Base-by-base conservation (phyloP, 2,329 filamentous ascomycete species). In the Aspergillus persii region DNA sequence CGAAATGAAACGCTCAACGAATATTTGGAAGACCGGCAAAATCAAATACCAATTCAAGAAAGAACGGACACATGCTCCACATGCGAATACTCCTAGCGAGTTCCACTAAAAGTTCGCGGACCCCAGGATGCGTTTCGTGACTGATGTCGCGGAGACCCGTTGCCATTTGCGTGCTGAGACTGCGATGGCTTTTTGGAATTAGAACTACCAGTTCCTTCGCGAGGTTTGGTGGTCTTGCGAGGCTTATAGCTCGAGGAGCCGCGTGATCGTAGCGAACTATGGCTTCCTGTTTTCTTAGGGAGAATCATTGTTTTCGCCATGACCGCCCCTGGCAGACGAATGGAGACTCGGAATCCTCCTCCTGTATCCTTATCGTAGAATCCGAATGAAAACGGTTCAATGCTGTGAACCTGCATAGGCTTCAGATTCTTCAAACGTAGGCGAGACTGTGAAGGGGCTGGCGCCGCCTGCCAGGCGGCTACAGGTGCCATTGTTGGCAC, bases 401-500 rank as follows among this genome's bases (percentile, higher is more conserved):
- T 69, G 61, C 74, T 83, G 12, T 79, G 80, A 7, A 81, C 71
- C 48, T 84, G 83, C 11, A 87, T 75, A 1, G 83, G 79, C 68
- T 86, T 87, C 39, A 79, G 77, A 53, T 82, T 81, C 46, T 82
- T 77, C 11, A 79, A 71, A 6, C 75, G 73, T 27, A 72, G 60
- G 31, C 71, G 69, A 31, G 73, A 62, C 23, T 70, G 68, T 15
- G 73, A 68, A 11, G 75, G 74, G 8, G 75, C 66, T 30, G 67
- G 71, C 27, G 83, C 84, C 12, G 86, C 83, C 57, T 83, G 80
- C 87, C 88, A 91, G 15, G 86, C 84, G 39, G 83, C 81, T 39
- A 85, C 82, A 1, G 88, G 87, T 4, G 83, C 82, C 58, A 82
- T 82, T 50, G 82, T 80, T 7, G 89, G 89, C n/a, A 92, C 77